phyloP scores from a whole-genome alignment of 139 green algal species.

The Nannochloris sp. region DNA sequence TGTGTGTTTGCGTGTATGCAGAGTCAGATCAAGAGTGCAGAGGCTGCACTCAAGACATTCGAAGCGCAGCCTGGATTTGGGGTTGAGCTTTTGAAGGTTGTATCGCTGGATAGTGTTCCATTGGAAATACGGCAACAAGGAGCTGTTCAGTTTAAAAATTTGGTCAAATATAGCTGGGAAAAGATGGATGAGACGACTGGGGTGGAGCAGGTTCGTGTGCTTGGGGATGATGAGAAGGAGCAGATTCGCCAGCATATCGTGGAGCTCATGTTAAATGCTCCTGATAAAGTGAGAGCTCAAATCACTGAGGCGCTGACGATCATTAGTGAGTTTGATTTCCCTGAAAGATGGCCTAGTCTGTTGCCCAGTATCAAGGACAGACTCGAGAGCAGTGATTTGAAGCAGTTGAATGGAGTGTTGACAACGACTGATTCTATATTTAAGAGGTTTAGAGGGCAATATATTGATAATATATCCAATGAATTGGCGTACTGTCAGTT shows the following conservation, averaged over 20 bases:
- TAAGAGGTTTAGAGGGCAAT: slow-evolving; percentile 77
- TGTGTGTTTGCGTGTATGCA: slow-evolving; percentile 22
- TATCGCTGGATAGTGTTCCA: slow-evolving; percentile 40
- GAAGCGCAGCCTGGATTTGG: slow-evolving; percentile 57
- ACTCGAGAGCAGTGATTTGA: slow-evolving; percentile 45
- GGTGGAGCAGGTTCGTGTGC: not conserved
- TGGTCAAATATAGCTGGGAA: slow-evolving; percentile 84
- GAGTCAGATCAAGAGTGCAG: slow-evolving; percentile 70
- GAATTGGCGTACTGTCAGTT: slow-evolving; percentile 77
- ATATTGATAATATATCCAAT: slow-evolving; percentile 48
- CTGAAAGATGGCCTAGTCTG: slow-evolving; percentile 69
- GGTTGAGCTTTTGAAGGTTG: slow-evolving; percentile 61
- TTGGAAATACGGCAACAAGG: slow-evolving; percentile 75
- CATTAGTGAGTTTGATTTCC: slow-evolving; percentile 88
- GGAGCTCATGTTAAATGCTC: slow-evolving; percentile 80
- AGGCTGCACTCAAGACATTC: slow-evolving; percentile 60
- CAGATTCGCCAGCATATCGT: slow-evolving; percentile 81
- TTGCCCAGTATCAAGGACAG: slow-evolving; percentile 81
- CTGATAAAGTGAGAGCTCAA: slow-evolving; percentile 60
- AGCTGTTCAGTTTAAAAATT: slow-evolving; percentile 97
- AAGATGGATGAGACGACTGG: not conserved
- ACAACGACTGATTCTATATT: slow-evolving; percentile 92
- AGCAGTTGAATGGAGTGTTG: slow-evolving; percentile 70
- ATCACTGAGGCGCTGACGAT: slow-evolving; percentile 89
- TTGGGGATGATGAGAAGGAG: slow-evolving; percentile 30